A percentile compares a stretch with the other conserved stretches of the same genome.
Evolutionary conservation across 2,329 filamentous ascomycete genomes (phyloP).

Genomic region (Aspergillus ochraceus): DNA sequence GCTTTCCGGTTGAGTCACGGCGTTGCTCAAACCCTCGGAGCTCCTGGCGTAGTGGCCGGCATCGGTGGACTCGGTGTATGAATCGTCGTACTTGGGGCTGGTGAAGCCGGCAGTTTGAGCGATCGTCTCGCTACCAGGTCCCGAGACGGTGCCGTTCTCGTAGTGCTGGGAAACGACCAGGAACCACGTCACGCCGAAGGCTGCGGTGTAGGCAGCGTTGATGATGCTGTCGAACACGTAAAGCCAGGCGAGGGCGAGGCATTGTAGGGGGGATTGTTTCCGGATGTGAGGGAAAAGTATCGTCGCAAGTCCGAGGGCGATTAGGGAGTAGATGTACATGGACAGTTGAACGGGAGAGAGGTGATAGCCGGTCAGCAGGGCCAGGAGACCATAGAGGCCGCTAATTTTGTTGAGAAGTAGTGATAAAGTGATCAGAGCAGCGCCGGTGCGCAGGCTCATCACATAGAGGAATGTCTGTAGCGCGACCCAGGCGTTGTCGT

Average conservation of each 20-base stretch:
- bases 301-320: slow-evolving; percentile 66
- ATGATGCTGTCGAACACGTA: slow-evolving; percentile 80
- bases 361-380: slow-evolving; percentile 81
- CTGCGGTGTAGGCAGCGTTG: slow-evolving; percentile 77
- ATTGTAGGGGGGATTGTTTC: slow-evolving; percentile 74
- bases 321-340: slow-evolving; percentile 86
- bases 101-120: slow-evolving; percentile 66
- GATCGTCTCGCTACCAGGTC: slow-evolving; percentile 57
- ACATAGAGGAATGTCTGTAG: slow-evolving; percentile 77
- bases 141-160: slow-evolving; percentile 44
- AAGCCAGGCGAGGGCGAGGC: slow-evolving; percentile 77
- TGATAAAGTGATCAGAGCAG: slow-evolving; percentile 78
- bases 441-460: slow-evolving; percentile 82
- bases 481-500: not conserved
- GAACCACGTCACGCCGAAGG: slow-evolving; percentile 86
- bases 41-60: slow-evolving; percentile 30
- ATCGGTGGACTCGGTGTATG: slow-evolving; percentile 61
- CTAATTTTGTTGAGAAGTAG: slow-evolving; percentile 91
- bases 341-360: slow-evolving; percentile 81
- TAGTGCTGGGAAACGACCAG: slow-evolving; percentile 65
- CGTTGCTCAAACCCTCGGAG: slow-evolving; percentile 57
- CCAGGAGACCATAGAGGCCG: slow-evolving; percentile 85
- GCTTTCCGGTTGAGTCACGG: slow-evolving; percentile 65
- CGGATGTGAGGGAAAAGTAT: slow-evolving; percentile 79
- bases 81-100: slow-evolving; percentile 61